Evolutionary conservation across 139 green algal genomes (phyloP).

Genomic region (Chlamydomonas sphaeroides): DNA sequence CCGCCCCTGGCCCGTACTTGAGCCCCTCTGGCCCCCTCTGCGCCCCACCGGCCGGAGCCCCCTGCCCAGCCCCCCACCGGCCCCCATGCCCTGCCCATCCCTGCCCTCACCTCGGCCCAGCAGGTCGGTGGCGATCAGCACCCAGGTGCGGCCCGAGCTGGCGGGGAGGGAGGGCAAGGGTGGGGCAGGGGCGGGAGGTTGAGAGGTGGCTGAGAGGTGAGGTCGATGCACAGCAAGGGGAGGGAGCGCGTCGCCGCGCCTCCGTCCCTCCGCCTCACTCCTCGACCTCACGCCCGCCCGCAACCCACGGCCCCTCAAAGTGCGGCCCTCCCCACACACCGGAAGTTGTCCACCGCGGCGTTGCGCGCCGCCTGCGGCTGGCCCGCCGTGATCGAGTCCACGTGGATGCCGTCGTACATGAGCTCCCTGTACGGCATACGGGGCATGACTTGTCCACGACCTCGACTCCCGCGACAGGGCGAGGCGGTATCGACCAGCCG

Average conservation of each 20-base stretch:
- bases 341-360: conserved; percentile 83
- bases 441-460: conserved; percentile 11
- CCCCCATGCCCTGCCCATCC: too few relatives aligned
- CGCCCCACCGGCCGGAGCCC: too few relatives aligned
- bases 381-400: conserved; percentile 86
- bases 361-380: conserved; percentile 69
- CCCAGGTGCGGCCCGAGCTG: conserved; percentile 78
- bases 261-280: too few relatives aligned
- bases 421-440: conserved; percentile 72
- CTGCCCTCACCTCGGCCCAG: too few relatives aligned
- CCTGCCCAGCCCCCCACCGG: too few relatives aligned
- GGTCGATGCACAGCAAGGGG: background rate
- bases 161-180: background rate
- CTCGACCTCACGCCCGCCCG: too few relatives aligned
- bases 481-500: too few relatives aligned
- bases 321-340: conserved; percentile 34
- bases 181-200: background rate
- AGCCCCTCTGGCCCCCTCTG: too few relatives aligned
- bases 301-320: background rate
- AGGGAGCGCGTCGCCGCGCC: too few relatives aligned
- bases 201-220: background rate
- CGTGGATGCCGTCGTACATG: conserved; percentile 84
- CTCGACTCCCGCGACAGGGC: too few relatives aligned
- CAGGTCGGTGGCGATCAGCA: conserved; percentile 96
- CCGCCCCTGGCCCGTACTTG: too few relatives aligned